A percentile compares a stretch with the other conserved stretches of the same genome.
These are phyloP conservation scores for Thielaviopsis punctulata DNA, from an alignment of 2,329 filamentous ascomycete genomes.

Conservation along the genomic window DNA sequence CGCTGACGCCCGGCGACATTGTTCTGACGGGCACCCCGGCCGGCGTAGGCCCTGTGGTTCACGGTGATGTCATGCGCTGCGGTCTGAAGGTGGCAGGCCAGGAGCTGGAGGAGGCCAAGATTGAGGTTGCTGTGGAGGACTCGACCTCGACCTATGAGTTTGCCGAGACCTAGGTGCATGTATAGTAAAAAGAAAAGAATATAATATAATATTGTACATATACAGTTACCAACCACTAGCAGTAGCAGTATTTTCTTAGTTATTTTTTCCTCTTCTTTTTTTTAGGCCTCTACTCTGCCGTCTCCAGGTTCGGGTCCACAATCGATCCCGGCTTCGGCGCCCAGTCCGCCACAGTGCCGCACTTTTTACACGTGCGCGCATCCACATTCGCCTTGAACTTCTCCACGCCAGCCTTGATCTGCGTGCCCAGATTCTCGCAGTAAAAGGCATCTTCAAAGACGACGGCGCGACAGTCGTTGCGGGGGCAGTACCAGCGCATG, in stretches of 20 bases:
- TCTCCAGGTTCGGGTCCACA: conserved; percentile 36
- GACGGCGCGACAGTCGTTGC: conserved; percentile 39
- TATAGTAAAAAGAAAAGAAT: background rate
- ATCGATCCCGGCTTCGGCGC: conserved; percentile 45
- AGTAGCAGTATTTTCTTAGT: background rate
- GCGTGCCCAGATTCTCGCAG: conserved; percentile 77
- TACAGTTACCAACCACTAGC: background rate
- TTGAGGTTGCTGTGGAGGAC: conserved; percentile 72
- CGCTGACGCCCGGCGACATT: conserved; percentile 77
- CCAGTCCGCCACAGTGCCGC: conserved; percentile 59
- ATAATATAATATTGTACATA: conserved; percentile 3
- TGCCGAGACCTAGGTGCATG: conserved; percentile 40
- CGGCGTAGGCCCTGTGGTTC: conserved; percentile 71
- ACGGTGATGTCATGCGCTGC: conserved; percentile 75
- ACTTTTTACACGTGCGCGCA: conserved; percentile 58
- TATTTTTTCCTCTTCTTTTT: background rate
- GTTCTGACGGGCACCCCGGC: conserved; percentile 95
- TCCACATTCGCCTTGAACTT: conserved; percentile 51
- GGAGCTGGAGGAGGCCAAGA: conserved; percentile 68
- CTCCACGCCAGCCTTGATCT: conserved; percentile 86
- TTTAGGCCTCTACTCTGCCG: background rate
- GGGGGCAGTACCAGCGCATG: conserved; percentile 77
- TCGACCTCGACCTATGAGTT: conserved; percentile 63
- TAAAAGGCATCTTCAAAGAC: conserved; percentile 81
- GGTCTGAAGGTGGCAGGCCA: conserved; percentile 64